Conservation (phyloP, 495 filamentous ascomycete genomes). For the Chaetomium cochliodes region DNA sequence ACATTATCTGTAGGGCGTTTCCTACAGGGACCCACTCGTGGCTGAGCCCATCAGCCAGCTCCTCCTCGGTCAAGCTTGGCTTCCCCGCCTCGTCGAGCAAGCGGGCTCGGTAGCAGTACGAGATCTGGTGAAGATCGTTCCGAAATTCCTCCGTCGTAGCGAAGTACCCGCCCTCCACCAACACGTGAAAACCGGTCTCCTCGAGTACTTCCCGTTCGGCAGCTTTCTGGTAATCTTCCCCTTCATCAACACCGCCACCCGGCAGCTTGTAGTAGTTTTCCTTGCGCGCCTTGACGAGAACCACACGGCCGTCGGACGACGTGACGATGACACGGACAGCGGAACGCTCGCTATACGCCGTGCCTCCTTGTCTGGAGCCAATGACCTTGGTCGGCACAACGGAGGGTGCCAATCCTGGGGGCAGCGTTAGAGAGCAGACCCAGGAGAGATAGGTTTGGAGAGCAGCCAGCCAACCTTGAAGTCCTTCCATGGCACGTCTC, state of each 20-base stretch:
- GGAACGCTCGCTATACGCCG: slow-evolving; percentile 25
- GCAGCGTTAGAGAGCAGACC: too few relatives aligned
- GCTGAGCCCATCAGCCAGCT: too few relatives aligned
- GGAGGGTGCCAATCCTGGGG: too few relatives aligned
- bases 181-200: slow-evolving; percentile 31
- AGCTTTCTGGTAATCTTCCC: slow-evolving; percentile 27
- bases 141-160: slow-evolving; percentile 32
- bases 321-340: slow-evolving; percentile 25
- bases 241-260: slow-evolving; percentile 30
- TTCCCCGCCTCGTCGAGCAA: too few relatives aligned
- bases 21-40: too few relatives aligned
- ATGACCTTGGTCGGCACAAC: slow-evolving; percentile 21
- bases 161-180: slow-evolving; percentile 16
- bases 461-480: too few relatives aligned
- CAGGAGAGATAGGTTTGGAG: background rate
- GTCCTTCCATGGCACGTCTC: too few relatives aligned
- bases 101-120: slow-evolving; percentile 30
- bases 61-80: too few relatives aligned
- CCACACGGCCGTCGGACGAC: slow-evolving; percentile 21
- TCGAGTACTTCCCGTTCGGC: slow-evolving; percentile 27
- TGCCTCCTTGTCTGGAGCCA: slow-evolving; percentile 18
- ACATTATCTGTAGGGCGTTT: slow-evolving; percentile 18
- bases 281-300: slow-evolving; percentile 26
- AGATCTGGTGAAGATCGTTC: slow-evolving; percentile 29
- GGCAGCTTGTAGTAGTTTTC: slow-evolving; percentile 35